Conservation (phyloP, 768 basidiomycete genomes). For the Phaeotremella fagi region DNA sequence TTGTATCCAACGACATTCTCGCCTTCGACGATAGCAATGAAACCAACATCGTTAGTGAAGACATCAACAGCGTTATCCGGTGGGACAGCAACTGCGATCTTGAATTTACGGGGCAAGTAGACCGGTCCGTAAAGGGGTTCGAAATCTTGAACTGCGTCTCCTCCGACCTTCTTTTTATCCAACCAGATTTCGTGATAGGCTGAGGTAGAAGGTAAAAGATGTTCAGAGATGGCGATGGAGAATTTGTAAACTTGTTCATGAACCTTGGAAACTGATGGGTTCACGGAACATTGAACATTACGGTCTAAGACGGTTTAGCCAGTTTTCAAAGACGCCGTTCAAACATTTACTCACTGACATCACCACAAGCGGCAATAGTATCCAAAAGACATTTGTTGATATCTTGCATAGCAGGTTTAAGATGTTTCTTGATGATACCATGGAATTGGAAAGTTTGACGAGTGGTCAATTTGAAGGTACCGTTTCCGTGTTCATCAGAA, state of each 20-base stretch:
- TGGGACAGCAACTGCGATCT: slow-evolving; percentile 92
- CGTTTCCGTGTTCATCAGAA: slow-evolving; percentile 87
- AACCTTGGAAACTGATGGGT: slow-evolving; percentile 80
- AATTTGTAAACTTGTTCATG: slow-evolving; percentile 80
- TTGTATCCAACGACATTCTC: slow-evolving; percentile 88
- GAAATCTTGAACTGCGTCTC: slow-evolving; percentile 86
- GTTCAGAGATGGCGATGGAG: slow-evolving; percentile 73
- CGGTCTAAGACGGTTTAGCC: slow-evolving; percentile 50
- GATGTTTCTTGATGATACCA: slow-evolving; percentile 92
- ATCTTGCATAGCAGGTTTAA: slow-evolving; percentile 93
- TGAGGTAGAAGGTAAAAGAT: slow-evolving; percentile 79
- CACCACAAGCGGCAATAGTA: slow-evolving; percentile 96
- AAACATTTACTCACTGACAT: slow-evolving; percentile 67
- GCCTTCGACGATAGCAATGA: slow-evolving; percentile 80
- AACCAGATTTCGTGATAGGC: slow-evolving; percentile 99
- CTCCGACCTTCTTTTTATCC: slow-evolving; percentile 92
- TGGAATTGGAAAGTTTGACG: slow-evolving; percentile 99
- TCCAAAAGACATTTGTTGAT: slow-evolving; percentile 88
- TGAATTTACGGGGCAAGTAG: slow-evolving; percentile 95
- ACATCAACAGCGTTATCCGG: slow-evolving; percentile 95
- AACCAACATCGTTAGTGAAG: slow-evolving; percentile 84
- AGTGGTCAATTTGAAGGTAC: slow-evolving; percentile 95
- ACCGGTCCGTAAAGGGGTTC: slow-evolving; percentile 98
- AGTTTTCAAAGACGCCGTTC: not conserved
- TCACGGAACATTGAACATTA: slow-evolving; percentile 85